Evolutionary conservation across 2,329 filamentous ascomycete genomes (phyloP).

Genomic region (Penicillium sp.): DNA sequence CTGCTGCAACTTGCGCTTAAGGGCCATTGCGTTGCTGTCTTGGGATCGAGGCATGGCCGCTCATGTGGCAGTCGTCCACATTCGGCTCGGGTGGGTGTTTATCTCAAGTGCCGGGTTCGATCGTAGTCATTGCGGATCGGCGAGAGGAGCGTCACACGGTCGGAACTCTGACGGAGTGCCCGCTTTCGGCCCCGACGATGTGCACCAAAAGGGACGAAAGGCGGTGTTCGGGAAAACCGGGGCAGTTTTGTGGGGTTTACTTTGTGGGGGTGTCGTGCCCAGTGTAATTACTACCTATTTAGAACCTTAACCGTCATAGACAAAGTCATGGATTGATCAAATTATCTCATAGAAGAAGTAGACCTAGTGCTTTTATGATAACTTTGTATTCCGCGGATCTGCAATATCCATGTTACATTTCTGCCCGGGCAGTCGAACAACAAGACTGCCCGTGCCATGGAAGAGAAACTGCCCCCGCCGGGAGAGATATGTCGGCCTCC

Average conservation of each 20-base stretch:
- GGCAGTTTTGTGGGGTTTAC: constrained; percentile 1
- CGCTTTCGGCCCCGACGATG: not conserved
- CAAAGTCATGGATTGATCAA: not conserved
- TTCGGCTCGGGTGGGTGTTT: not conserved
- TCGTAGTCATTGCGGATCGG: not conserved
- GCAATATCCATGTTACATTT: too few relatives aligned
- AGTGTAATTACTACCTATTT: too few relatives aligned
- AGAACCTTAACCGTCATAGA: too few relatives aligned
- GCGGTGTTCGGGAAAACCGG: constrained; percentile 1
- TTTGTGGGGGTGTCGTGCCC: not conserved
- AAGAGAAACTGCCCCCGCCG: too few relatives aligned
- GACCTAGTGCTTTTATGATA: too few relatives aligned
- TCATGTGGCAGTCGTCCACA: constrained; percentile 11
- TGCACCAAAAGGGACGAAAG: not conserved
- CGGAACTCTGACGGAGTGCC: not conserved
- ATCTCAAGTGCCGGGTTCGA: not conserved
- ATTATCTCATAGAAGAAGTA: too few relatives aligned
- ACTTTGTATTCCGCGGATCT: too few relatives aligned
- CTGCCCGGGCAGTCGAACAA: too few relatives aligned
- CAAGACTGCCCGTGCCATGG: too few relatives aligned
- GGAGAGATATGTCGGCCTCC: too few relatives aligned
- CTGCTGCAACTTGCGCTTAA: constrained; percentile 33
- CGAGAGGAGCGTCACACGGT: not conserved
- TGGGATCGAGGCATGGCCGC: constrained; percentile 22
- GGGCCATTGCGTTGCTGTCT: constrained; percentile 23